These are phyloP conservation scores for Dendrocalamus sinicus DNA, from an alignment of 176 grass and related monocot genomes.

Conservation along the genomic window DNA sequence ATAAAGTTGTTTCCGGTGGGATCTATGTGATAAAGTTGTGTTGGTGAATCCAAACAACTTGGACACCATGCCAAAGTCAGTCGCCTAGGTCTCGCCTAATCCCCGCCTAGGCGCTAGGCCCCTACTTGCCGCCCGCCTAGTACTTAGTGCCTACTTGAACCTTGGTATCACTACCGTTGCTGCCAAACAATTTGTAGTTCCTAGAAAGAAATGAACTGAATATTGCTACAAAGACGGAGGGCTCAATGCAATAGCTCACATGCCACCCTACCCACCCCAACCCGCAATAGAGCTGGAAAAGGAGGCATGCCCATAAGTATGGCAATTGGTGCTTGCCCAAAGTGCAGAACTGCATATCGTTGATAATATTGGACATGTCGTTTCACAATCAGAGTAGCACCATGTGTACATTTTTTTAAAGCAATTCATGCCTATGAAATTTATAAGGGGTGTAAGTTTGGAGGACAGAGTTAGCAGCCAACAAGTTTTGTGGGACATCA, in stretches of 20 bases:
- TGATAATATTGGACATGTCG: not conserved
- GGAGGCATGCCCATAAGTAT: not conserved
- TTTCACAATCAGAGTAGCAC: slow-evolving; percentile 3
- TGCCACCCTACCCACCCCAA: not conserved
- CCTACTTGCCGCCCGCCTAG: too few relatives aligned
- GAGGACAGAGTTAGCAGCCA: not conserved
- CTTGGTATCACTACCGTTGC: not conserved
- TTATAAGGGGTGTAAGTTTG: not conserved
- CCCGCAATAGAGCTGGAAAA: not conserved
- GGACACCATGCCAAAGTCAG: too few relatives aligned
- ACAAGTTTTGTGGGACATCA: not conserved
- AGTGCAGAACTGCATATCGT: not conserved
- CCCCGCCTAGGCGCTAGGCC: too few relatives aligned
- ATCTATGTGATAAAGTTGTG: too few relatives aligned
- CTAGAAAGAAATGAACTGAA: not conserved
- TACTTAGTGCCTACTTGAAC: too few relatives aligned
- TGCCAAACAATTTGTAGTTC: not conserved
- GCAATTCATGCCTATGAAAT: not conserved
- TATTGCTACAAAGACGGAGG: not conserved
- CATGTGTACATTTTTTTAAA: not conserved
- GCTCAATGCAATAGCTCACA: not conserved
- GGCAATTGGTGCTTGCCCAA: not conserved
- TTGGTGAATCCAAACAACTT: too few relatives aligned
- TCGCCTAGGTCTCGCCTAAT: too few relatives aligned
- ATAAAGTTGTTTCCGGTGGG: too few relatives aligned